phyloP scores from a whole-genome alignment of 139 green algal species.

The Tetraselmis striata region DNA sequence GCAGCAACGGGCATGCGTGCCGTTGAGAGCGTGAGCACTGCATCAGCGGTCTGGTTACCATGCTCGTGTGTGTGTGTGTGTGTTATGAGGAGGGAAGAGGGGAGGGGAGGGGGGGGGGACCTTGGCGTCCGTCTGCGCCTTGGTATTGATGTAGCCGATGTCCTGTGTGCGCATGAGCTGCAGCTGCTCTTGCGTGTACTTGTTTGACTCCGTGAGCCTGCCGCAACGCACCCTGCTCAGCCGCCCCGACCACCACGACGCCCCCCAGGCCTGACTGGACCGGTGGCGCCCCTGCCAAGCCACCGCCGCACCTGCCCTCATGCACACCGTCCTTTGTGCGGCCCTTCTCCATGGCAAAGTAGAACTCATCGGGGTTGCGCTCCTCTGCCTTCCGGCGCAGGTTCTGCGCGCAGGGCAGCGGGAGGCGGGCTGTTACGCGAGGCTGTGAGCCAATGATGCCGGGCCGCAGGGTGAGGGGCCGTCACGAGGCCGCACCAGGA shows the following conservation, averaged over 20 bases:
- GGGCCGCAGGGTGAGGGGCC: too few species aligned
- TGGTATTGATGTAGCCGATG: conserved; percentile 70
- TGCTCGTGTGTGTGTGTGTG: too few species aligned
- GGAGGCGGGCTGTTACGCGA: too few species aligned
- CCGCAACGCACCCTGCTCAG: background rate
- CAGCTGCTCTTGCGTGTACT: conserved; percentile 88
- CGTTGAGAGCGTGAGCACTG: background rate
- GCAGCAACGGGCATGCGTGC: background rate
- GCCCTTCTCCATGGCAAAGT: conserved; percentile 92
- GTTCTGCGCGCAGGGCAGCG: conserved; percentile 30
- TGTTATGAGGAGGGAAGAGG: too few species aligned
- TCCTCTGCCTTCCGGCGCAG: conserved; percentile 85
- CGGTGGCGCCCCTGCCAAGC: background rate
- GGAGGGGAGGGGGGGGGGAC: conserved; percentile 24
- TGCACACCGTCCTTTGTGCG: conserved; percentile 80
- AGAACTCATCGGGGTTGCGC: conserved; percentile 98
- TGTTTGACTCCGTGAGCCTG: conserved; percentile 65
- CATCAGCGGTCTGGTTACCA: background rate
- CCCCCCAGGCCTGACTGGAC: background rate
- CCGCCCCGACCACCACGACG: background rate
- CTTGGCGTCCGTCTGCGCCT: conserved; percentile 67
- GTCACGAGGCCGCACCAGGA: conserved; percentile 67
- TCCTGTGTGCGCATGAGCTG: conserved; percentile 92
- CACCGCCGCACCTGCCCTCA: conserved; percentile 29
- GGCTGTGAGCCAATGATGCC: too few species aligned